Conservation (phyloP, 1,284 basidiomycete species). For the Mycosarcoma mackinlayi region DNA sequence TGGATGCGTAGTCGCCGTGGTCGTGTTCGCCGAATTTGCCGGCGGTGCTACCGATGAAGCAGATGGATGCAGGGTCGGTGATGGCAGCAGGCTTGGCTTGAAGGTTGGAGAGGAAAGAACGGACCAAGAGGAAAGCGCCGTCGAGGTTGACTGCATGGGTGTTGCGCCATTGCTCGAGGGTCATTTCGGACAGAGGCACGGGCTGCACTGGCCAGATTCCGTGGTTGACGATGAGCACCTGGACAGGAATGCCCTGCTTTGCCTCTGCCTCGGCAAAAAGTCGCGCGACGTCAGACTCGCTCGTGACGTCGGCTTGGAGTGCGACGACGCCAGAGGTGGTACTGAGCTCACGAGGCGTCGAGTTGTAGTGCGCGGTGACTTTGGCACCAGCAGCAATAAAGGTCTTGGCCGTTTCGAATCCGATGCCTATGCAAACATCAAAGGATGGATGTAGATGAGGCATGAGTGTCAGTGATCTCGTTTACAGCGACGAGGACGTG, state of each 20-base stretch:
- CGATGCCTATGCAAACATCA: slow-evolving; percentile 18
- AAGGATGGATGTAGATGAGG: not conserved
- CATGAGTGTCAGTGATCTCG: not conserved
- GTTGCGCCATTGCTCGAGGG: slow-evolving; percentile 75
- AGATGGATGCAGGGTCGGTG: slow-evolving; percentile 74
- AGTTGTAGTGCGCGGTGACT: slow-evolving; percentile 80
- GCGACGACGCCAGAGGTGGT: slow-evolving; percentile 67
- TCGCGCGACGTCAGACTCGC: slow-evolving; percentile 74
- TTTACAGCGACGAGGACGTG: not conserved
- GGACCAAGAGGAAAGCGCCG: slow-evolving; percentile 75
- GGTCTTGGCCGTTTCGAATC: slow-evolving; percentile 43
- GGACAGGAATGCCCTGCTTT: slow-evolving; percentile 64
- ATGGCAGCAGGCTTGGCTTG: slow-evolving; percentile 69
- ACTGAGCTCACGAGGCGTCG: slow-evolving; percentile 71
- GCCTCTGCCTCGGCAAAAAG: slow-evolving; percentile 56
- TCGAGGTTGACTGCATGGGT: slow-evolving; percentile 77
- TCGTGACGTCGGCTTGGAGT: slow-evolving; percentile 74
- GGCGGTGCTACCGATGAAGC: slow-evolving; percentile 78
- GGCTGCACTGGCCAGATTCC: slow-evolving; percentile 72
- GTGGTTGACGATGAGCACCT: slow-evolving; percentile 77
- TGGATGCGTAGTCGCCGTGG: slow-evolving; percentile 50
- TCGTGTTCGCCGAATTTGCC: slow-evolving; percentile 79
- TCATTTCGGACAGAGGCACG: slow-evolving; percentile 74
- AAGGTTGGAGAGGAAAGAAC: slow-evolving; percentile 74
- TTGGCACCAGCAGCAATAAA: slow-evolving; percentile 71